phyloP scores from a whole-genome alignment of 1,284 basidiomycete genomes.

The Hemileccinum hortonii region DNA sequence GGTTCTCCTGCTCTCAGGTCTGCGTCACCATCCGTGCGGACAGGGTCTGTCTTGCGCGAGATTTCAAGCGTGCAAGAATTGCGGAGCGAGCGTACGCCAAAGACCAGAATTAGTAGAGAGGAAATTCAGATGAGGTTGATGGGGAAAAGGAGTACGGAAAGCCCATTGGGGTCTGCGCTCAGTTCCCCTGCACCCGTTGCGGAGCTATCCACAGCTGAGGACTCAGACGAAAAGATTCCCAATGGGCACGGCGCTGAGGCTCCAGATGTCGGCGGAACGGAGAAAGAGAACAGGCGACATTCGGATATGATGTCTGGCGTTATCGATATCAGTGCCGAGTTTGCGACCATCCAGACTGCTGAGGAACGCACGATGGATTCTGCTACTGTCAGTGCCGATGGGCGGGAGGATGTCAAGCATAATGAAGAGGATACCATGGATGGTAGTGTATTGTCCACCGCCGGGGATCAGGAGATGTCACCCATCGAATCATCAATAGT shows the following conservation, averaged over 20 bases:
- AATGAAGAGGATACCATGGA: neutral
- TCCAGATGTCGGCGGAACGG: neutral
- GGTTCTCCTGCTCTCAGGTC: constrained; percentile 21
- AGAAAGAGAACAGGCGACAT: constrained; percentile 11
- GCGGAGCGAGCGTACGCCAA: constrained; percentile 26
- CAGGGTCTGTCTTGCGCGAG: constrained; percentile 32
- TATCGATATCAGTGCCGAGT: constrained; percentile 44
- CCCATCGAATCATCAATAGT: neutral
- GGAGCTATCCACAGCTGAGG: neutral
- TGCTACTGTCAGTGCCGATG: neutral
- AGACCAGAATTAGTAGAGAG: constrained; percentile 49
- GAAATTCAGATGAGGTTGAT: constrained; percentile 51
- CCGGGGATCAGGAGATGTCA: neutral
- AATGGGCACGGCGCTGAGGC: neutral
- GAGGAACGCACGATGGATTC: constrained; percentile 40
- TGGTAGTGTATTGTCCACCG: neutral
- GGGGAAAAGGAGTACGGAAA: constrained; percentile 44
- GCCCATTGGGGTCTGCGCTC: constrained; percentile 30
- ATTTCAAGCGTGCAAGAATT: constrained; percentile 22
- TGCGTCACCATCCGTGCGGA: constrained; percentile 20
- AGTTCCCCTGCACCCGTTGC: constrained; percentile 9
- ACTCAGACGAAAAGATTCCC: neutral
- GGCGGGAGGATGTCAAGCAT: neutral
- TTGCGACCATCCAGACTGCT: constrained; percentile 45
- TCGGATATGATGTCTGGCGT: constrained; percentile 8